phyloP scores from a whole-genome alignment of 331 rosid species.

The Stylosanthes scabra region DNA sequence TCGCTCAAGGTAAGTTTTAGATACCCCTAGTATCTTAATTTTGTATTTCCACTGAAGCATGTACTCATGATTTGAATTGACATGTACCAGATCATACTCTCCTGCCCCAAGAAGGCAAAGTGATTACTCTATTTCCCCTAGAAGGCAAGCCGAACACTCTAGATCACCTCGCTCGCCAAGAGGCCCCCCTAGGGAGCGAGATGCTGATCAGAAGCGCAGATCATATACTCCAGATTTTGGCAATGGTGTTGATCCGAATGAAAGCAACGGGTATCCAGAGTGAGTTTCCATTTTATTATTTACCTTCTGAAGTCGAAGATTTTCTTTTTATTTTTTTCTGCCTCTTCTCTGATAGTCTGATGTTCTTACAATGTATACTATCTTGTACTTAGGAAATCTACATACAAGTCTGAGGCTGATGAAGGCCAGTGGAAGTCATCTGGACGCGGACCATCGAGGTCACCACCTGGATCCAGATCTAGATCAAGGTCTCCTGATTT shows the following conservation, averaged over 20 bases:
- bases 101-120: slow-evolving; percentile 84
- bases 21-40: slow-evolving; percentile 1
- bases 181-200: slow-evolving; percentile 73
- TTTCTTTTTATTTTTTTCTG: not conserved
- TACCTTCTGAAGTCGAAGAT: slow-evolving; percentile 6
- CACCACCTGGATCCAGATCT: slow-evolving; percentile 83
- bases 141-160: slow-evolving; percentile 69
- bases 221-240: slow-evolving; percentile 86
- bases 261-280: slow-evolving; percentile 66
- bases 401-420: slow-evolving; percentile 61
- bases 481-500: slow-evolving; percentile 79
- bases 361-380: slow-evolving; percentile 20
- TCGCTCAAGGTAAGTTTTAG: slow-evolving; percentile 75
- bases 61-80: slow-evolving; percentile 28
- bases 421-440: slow-evolving; percentile 77
- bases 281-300: slow-evolving; percentile 43
- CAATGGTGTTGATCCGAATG: slow-evolving; percentile 58
- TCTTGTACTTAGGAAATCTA: slow-evolving; percentile 62
- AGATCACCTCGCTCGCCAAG: slow-evolving; percentile 87
- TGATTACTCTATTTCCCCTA: slow-evolving; percentile 84
- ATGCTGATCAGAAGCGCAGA: slow-evolving; percentile 66
- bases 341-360: slow-evolving; percentile 2
- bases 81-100: slow-evolving; percentile 78
- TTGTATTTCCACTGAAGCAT: not conserved
- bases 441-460: slow-evolving; percentile 65